These are phyloP conservation scores for Beauveria sp. DNA, from an alignment of 2,329 filamentous ascomycete genomes.

Conservation along the genomic window DNA sequence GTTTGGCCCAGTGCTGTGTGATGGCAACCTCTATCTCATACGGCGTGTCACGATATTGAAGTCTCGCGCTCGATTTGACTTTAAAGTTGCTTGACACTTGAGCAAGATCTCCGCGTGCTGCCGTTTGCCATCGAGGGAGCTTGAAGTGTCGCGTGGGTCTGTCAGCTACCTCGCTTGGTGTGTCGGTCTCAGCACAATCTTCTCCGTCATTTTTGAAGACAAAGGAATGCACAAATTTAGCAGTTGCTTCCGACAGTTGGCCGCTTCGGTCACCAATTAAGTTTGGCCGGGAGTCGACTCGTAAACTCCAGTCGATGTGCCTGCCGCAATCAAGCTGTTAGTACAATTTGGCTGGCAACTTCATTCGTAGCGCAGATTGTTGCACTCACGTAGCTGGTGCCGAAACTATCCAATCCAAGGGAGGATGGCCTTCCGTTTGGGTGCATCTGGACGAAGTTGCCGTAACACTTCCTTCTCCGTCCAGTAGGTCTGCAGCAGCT, in stretches of 20 bases:
- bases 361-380: not conserved
- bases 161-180: not conserved
- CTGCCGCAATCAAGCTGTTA: not conserved
- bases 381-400: constrained; percentile 29
- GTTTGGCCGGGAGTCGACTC: constrained; percentile 19
- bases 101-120: constrained; percentile 9
- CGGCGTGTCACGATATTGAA: constrained; percentile 24
- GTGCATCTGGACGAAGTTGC: not conserved
- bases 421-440: not conserved
- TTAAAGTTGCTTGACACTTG: constrained; percentile 7
- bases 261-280: not conserved
- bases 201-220: not conserved
- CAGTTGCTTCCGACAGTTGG: not conserved
- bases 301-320: constrained; percentile 26
- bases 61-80: constrained; percentile 20
- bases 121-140: constrained; percentile 1
- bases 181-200: too few relatives aligned
- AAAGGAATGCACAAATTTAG: not conserved
- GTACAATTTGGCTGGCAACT: not conserved
- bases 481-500: not conserved
- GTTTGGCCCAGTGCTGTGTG: constrained; percentile 21
- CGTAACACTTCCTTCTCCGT: not conserved
- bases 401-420: constrained; percentile 20
- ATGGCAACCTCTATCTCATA: constrained; percentile 27
- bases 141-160: not conserved